Base-by-base conservation (phyloP, 441 rosid species). In the Brassica hybrid region DNA sequence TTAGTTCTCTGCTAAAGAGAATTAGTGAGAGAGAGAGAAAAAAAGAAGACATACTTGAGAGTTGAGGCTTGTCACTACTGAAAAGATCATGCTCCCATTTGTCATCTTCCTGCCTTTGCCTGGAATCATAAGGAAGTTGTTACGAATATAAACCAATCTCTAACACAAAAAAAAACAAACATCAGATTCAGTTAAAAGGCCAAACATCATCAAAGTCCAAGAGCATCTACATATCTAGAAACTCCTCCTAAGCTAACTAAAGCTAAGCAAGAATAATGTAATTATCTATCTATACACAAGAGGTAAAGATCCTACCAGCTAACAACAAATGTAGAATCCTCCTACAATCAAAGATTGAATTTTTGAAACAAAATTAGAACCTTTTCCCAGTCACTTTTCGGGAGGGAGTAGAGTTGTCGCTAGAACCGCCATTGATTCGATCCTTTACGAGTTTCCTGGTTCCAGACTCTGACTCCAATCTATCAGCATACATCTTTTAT, bases 401-500 rank as follows among this genome's bases (percentile, higher is more conserved):
- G 27, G 85, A 70, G 38, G 89, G 91, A 73, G 83, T 65, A 67
- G 90, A 80, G 79, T 85, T 87, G 63, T 58, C 81, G 2, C 63
- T 21, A 73, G 89, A 71, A 78, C 76, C 85, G 69, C 91, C 94
- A 58, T 88, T 89, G 84, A 94, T 91, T 27, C 97, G 93, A 65
- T 93, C 96, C 86, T 82, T 89, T 17, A 89, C 80, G 7, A 92
- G 80, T 83, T 87, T 82, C 76, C 79, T 85, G 54, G 72, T 83
- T 72, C 80, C 83, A 48, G 83, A 82, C 17, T 78, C 85, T 38
- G 88, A 89, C 80, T 94, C 97, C 74, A 89, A 88, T 75, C 81
- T 88, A 90, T 94, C 97, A 81, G 97, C 97, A 79, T 94, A 94
- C 98, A 94, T 94, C 72, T 74, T 74, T 64, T 25, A 21, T 43